A percentile compares a stretch with the other conserved stretches of the same genome.
Conservation (phyloP, 129 eudicot species). For the Daucus carota region DNA sequence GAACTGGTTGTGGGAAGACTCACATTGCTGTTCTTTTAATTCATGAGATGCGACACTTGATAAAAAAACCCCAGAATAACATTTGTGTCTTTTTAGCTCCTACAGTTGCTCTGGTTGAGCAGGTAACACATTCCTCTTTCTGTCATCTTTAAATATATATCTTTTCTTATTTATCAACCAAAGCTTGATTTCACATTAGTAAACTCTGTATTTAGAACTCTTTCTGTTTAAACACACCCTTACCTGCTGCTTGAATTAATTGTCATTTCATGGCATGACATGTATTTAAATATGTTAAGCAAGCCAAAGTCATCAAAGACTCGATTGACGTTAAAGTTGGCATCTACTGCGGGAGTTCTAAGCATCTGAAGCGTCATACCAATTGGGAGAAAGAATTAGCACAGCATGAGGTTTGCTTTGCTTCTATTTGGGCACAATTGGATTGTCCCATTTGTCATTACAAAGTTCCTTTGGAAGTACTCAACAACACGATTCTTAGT, state of each 20-base stretch:
- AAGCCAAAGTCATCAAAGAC: slow-evolving; percentile 74
- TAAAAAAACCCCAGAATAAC: slow-evolving; percentile 57
- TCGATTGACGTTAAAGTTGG: slow-evolving; percentile 74
- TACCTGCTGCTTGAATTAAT: not conserved
- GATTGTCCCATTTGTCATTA: not conserved
- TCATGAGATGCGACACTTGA: slow-evolving; percentile 52
- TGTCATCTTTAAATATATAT: not conserved
- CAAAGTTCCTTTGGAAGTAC: not conserved
- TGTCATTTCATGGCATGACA: not conserved
- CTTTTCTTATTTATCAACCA: not conserved
- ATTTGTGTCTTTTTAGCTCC: slow-evolving; percentile 91
- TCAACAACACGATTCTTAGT: not conserved
- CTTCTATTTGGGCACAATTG: not conserved
- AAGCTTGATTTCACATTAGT: not conserved
- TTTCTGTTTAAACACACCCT: not conserved
- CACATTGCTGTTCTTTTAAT: slow-evolving; percentile 83
- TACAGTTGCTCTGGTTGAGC: slow-evolving; percentile 85
- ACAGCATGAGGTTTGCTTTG: slow-evolving; percentile 64
- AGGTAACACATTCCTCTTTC: slow-evolving; percentile 32
- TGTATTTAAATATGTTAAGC: slow-evolving; percentile 35
- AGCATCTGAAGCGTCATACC: slow-evolving; percentile 32
- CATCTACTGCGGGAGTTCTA: slow-evolving; percentile 59
- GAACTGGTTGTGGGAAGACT: slow-evolving; percentile 96
- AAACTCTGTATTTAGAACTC: not conserved
- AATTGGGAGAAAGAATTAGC: slow-evolving; percentile 87